Evolutionary conservation across 257 asterid species (phyloP).

Genomic region (Fraxinus excelsior): DNA sequence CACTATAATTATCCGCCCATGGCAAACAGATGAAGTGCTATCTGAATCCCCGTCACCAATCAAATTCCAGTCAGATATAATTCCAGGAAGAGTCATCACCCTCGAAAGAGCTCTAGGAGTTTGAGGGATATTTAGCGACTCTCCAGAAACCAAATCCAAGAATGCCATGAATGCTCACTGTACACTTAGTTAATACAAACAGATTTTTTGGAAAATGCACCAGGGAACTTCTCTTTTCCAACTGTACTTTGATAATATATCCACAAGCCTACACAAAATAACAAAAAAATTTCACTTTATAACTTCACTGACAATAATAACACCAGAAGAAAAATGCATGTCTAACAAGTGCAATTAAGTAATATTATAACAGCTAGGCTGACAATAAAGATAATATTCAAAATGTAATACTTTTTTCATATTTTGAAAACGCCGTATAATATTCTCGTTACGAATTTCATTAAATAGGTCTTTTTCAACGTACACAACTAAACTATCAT

Average conservation of each 20-base stretch:
- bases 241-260: not conserved
- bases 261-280: not conserved
- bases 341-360: not conserved
- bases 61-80: constrained; percentile 36
- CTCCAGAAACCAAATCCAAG: constrained; percentile 39
- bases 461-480: no score
- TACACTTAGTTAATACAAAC: not conserved
- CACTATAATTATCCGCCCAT: constrained; percentile 39
- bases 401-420: no score
- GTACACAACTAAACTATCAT: no score
- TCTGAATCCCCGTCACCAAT: constrained; percentile 44
- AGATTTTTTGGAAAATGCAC: not conserved
- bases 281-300: not conserved
- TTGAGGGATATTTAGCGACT: constrained; percentile 33
- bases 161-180: constrained; percentile 30
- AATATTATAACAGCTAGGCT: not conserved
- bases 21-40: constrained; percentile 27
- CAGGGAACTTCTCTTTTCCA: not conserved
- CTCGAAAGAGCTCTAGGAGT: constrained; percentile 45
- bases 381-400: no score
- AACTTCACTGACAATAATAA: not conserved
- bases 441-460: no score
- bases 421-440: no score
- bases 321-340: not conserved
- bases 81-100: constrained; percentile 44